Base-by-base conservation (phyloP, 192 early-diverging fungal genomes). In the Coemansia sp. region DNA sequence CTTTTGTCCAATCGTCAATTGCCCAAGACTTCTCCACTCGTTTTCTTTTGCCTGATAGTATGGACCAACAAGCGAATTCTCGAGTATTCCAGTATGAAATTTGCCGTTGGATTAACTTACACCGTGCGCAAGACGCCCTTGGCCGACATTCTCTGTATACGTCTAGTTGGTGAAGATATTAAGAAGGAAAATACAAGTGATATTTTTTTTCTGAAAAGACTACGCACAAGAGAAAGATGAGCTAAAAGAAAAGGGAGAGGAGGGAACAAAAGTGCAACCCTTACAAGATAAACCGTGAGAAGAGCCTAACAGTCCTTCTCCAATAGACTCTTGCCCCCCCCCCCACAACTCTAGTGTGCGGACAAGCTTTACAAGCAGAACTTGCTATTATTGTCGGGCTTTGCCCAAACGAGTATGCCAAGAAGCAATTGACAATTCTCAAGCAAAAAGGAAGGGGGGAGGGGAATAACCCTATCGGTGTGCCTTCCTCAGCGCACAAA, bases 101-200 rank as follows among this genome's bases (percentile, higher is more conserved):
- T 3, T 38, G 34, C 2, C 34, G 10, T 2, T 12, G 34, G 34
- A 38, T 38, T 38, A 38, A 72, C 65, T 69, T 75, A 76, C 71
- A 73, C 61, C 58, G 67, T 76, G 24, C 69, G 68, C 54, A 81
- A 60, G 60, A 70, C 71, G 16, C 68, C 69, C 54, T 66, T 72
- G 49, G 65, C 74, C 48, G 73, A 60, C 69, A 75, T 62, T 54
- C 28, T 12, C 22, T 49, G 32, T 21, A 24, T 31, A 51, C 32
- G 59, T 64, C 58, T 62, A 49, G 25, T 74, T 51, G 16, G 65
- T 68, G 34, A 65, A 65, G 63, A 60, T 71, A 58, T 56, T 65
- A 49, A 60, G n/a, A 53, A 49, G 56, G n/a, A 56, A 49, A 50
- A 14, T 30, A 53, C 38, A 56, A 61, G 49, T 44, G 16, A 23